phyloP scores from a whole-genome alignment of 495 filamentous ascomycete genomes.

The Tuber borchii region DNA sequence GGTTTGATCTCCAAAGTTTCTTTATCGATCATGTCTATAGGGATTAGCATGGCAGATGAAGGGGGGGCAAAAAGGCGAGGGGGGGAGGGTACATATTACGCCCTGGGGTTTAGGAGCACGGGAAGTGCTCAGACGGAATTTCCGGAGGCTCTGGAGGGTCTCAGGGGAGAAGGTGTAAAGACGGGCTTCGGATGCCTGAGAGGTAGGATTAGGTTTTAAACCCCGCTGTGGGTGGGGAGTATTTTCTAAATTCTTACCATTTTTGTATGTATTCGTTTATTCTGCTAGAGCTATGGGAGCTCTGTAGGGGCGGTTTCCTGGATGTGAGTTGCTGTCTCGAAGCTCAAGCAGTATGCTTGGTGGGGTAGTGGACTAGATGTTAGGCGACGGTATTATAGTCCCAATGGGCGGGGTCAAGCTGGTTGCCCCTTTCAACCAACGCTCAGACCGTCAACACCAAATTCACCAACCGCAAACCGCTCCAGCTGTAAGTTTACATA shows the following conservation, averaged over 20 bases:
- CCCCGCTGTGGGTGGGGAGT: background rate
- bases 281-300: background rate
- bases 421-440: background rate
- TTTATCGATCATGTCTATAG: constrained; percentile 72
- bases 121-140: constrained; percentile 87
- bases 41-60: background rate
- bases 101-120: constrained; percentile 82
- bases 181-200: constrained; percentile 72
- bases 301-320: background rate
- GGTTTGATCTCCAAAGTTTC: constrained; percentile 75
- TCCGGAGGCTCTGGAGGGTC: constrained; percentile 77
- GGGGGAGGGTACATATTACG: constrained; percentile 70
- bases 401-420: background rate
- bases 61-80: constrained; percentile 8
- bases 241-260: background rate
- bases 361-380: background rate
- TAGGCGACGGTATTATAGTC: background rate
- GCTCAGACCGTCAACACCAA: background rate
- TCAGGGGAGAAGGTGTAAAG: constrained; percentile 89
- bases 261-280: background rate
- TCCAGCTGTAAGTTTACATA: background rate
- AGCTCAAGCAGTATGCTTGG: background rate
- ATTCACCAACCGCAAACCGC: background rate
- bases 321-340: background rate
- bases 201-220: background rate